Evolutionary conservation across 192 early-diverging fungal genomes (phyloP).

Genomic region (Coemansia sp.): DNA sequence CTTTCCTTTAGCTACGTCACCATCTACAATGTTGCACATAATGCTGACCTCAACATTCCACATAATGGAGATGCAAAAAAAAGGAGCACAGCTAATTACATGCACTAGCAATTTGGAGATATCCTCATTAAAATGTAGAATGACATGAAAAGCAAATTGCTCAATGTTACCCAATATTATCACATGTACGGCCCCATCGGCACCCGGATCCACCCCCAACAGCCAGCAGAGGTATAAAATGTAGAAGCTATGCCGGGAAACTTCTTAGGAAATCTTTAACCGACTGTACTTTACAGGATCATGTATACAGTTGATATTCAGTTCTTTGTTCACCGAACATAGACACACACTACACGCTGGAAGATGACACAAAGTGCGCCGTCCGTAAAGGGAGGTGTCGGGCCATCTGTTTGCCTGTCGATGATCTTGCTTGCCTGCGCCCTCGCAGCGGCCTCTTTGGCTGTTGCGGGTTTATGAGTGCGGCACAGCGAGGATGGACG

Average conservation of each 20-base stretch:
- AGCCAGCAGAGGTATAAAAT: background rate
- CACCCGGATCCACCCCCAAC: background rate
- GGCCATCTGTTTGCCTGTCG: slow-evolving; percentile 13
- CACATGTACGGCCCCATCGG: background rate
- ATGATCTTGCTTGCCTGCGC: slow-evolving; percentile 53
- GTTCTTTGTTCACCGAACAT: slow-evolving; percentile 56
- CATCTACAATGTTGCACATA: too few relatives aligned
- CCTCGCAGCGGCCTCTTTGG: slow-evolving; percentile 18
- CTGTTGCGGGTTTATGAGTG: slow-evolving; percentile 29
- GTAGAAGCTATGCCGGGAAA: background rate
- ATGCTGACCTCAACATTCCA: too few relatives aligned
- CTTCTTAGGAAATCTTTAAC: slow-evolving; percentile 16
- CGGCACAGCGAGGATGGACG: slow-evolving; percentile 50
- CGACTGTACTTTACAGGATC: slow-evolving; percentile 58
- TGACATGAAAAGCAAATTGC: background rate
- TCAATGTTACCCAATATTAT: background rate
- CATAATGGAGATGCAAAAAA: too few relatives aligned
- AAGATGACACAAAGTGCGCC: slow-evolving; percentile 52
- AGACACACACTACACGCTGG: slow-evolving; percentile 52
- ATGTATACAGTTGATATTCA: slow-evolving; percentile 58
- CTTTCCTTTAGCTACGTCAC: too few relatives aligned
- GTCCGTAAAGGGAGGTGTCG: slow-evolving; percentile 55
- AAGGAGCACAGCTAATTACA: too few relatives aligned
- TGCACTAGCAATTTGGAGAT: too few relatives aligned
- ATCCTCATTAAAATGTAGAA: too few relatives aligned